Base-by-base conservation (phyloP, 148 eudicot genomes). In the Fallopia convolvulus region DNA sequence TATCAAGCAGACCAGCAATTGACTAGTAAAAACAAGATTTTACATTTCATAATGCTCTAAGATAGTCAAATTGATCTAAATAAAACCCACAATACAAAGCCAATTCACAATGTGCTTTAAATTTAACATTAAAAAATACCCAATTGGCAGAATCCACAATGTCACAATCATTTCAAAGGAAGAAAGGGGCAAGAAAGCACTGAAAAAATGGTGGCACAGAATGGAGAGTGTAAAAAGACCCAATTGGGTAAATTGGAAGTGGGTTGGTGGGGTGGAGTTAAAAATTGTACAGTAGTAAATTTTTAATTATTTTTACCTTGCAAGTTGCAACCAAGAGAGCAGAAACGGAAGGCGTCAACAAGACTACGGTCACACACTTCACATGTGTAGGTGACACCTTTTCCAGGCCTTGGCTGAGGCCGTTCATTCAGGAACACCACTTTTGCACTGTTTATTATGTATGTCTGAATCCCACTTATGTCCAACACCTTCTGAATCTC, bases 301-400 rank as follows among this genome's bases (percentile, higher is more conserved):
- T 58, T 1, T n/a, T 70, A 11, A 1, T 13, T 71, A 5, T 71
- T 71, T 48, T 41, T 73, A 73, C 75, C 75, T 73, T 73, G 44
- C n/a, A n/a, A n/a, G n/a, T n/a, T n/a, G n/a, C 75, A 73, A 73
- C 75, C 53, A 73, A 73, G 75, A 48, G 75, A 73, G 53, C 75
- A 73, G 52, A 44, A 73, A 44, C 75, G 53, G 55, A 21, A 73
- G 33, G 75, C 47, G 36, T 73, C 75, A 73, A 42, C 53, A 48
- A 73, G 75, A 32, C 75, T 73, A 17, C 75, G 75, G 55, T 73
- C 75, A 73, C 75, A 73, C 8, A 73, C 75, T 42, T 42, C 50
- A 48, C 75, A 73, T 21, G 75, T 73, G 33, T 44, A 42, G 18
- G 75, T 73, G 52, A 73, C 75, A 13, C 75, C 75, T 21, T 73